phyloP scores from a whole-genome alignment of 2,329 filamentous ascomycete genomes.

The Colletotrichum salicis region DNA sequence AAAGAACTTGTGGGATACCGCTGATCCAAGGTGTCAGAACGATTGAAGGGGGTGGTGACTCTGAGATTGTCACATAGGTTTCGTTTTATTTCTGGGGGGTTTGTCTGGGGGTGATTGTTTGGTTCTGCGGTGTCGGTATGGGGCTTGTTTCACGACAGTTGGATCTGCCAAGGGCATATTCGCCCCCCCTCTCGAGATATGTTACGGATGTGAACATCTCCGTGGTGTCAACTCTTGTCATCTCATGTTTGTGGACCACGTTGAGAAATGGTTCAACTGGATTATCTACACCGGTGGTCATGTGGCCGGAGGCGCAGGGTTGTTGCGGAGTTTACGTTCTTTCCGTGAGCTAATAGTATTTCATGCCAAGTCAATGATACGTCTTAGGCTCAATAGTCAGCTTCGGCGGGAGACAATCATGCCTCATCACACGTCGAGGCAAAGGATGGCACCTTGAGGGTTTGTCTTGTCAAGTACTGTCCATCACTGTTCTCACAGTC shows the following conservation, averaged over 20 bases:
- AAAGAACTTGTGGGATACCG: not conserved
- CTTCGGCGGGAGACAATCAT: not conserved
- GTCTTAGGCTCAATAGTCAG: not conserved
- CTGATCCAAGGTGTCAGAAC: not conserved
- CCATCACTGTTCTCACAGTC: not conserved
- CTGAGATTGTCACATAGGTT: constrained; percentile 1
- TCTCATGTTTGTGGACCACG: not conserved
- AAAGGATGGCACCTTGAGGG: not conserved
- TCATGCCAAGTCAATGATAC: not conserved
- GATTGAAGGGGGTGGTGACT: not conserved
- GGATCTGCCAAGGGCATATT: constrained; percentile 8
- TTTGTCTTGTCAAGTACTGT: not conserved
- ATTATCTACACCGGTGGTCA: not conserved
- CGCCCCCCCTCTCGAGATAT: not conserved
- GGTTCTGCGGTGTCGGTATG: not conserved
- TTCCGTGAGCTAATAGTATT: not conserved
- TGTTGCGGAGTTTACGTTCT: not conserved
- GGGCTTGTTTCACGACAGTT: constrained; percentile 27
- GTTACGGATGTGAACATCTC: not conserved
- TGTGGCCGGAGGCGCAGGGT: not conserved
- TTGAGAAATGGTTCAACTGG: not conserved
- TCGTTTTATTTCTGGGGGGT: constrained; percentile 2
- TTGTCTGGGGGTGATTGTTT: not conserved
- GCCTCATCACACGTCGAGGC: not conserved
- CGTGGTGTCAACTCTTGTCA: not conserved